phyloP scores from a whole-genome alignment of 2,329 filamentous ascomycete species.

The Colletotrichum somersetense region DNA sequence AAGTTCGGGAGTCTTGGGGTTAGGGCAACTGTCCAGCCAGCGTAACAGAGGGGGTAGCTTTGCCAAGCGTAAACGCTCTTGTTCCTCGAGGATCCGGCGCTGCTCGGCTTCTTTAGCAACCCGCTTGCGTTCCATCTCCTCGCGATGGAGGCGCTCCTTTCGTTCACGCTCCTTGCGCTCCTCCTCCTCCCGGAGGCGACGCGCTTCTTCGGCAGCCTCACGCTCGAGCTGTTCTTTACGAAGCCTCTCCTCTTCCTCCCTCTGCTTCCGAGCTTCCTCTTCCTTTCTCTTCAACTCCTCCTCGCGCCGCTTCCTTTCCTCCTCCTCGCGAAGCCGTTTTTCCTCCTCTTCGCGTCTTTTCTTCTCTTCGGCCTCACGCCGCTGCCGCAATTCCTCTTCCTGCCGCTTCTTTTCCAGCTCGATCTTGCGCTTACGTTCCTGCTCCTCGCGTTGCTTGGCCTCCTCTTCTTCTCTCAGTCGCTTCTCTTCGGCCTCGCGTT shows the following conservation, averaged over 20 bases:
- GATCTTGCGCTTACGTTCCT: constrained; percentile 48
- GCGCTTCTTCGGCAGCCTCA: constrained; percentile 63
- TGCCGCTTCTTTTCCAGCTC: constrained; percentile 45
- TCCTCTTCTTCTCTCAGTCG: constrained; percentile 49
- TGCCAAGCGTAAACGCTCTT: constrained; percentile 65
- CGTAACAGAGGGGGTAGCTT: constrained; percentile 71
- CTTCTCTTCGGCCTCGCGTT: constrained; percentile 54
- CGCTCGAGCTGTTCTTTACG: constrained; percentile 60
- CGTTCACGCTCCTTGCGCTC: constrained; percentile 65
- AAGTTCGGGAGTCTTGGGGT: constrained; percentile 64
- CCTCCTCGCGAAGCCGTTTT: constrained; percentile 52
- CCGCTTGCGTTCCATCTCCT: constrained; percentile 62
- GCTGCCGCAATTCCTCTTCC: constrained; percentile 44
- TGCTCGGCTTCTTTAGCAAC: constrained; percentile 65
- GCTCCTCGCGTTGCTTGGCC: constrained; percentile 49
- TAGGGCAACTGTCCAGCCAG: constrained; percentile 68
- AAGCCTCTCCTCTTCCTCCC: constrained; percentile 61
- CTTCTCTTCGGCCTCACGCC: constrained; percentile 47
- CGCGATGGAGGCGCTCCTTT: constrained; percentile 56
- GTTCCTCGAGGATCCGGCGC: constrained; percentile 64
- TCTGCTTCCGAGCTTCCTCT: constrained; percentile 54
- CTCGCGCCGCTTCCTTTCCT: constrained; percentile 53
- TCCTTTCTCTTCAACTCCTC: constrained; percentile 54
- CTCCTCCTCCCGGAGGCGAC: constrained; percentile 64
- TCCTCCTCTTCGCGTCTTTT: constrained; percentile 48